Conservation (phyloP, 305 asterid species). For the Solanum hybrid region DNA sequence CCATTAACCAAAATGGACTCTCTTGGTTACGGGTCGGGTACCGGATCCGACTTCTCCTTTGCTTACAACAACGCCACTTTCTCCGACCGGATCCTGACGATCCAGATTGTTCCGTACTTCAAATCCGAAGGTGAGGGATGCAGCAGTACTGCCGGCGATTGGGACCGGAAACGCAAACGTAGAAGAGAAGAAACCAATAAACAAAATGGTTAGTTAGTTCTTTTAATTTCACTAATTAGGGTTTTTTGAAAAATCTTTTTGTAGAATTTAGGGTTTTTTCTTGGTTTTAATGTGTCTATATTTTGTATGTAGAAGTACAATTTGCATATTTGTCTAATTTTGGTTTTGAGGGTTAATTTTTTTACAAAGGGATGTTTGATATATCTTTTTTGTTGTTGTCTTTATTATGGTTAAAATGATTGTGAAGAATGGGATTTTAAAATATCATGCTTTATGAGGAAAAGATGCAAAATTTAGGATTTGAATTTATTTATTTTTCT, state of each 20-base stretch:
- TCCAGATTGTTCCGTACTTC: constrained; percentile 49
- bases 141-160: constrained; percentile 26
- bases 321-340: background rate
- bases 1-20: constrained; percentile 11
- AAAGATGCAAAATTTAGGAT: background rate
- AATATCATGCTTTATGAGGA: background rate
- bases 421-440: background rate
- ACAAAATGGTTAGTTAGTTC: constrained; percentile 15
- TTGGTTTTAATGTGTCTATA: background rate
- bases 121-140: constrained; percentile 33
- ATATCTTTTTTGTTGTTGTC: background rate
- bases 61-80: constrained; percentile 71
- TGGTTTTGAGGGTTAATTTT: background rate
- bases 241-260: background rate
- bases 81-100: constrained; percentile 64
- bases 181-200: constrained; percentile 52
- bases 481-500: background rate
- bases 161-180: constrained; percentile 78
- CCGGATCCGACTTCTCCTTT: constrained; percentile 45
- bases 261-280: background rate
- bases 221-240: background rate
- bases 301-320: background rate
- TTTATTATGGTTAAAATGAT: background rate
- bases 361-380: background rate
- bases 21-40: constrained; percentile 26